Conservation (phyloP, 345 rosid species). For the Ceriops zippeliana region DNA sequence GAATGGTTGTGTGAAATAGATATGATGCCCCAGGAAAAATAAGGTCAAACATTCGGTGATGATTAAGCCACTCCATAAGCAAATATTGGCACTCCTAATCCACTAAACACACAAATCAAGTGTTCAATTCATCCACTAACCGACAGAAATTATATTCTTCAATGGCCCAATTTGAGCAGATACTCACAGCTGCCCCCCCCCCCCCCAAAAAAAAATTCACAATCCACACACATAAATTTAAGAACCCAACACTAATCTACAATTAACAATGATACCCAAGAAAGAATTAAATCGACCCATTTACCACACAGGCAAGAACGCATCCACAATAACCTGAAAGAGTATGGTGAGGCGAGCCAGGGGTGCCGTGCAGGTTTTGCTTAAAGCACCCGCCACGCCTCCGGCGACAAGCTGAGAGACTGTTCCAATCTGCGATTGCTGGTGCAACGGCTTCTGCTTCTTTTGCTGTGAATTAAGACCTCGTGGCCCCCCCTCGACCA, state of each 20-base stretch:
- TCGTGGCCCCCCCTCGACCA: constrained; percentile 42
- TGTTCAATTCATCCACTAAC: no score
- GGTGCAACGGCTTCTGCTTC: constrained; percentile 4
- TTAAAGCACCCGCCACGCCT: constrained; percentile 33
- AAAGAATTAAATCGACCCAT: background rate
- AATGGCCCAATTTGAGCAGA: no score
- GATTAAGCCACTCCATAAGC: background rate
- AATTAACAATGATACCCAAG: background rate
- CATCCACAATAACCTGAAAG: constrained; percentile 19
- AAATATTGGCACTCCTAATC: no score
- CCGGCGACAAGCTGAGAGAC: constrained; percentile 27
- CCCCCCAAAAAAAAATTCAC: no score
- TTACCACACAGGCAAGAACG: background rate
- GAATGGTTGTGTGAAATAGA: background rate
- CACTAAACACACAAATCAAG: no score
- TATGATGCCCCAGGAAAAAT: background rate
- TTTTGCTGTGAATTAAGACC: constrained; percentile 21
- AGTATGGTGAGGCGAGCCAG: constrained; percentile 36
- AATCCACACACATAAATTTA: background rate
- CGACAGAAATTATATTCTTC: no score
- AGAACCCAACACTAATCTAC: background rate
- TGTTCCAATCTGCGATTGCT: constrained; percentile 31
- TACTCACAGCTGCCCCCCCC: no score
- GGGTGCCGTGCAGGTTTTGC: constrained; percentile 36
- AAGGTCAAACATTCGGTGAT: background rate